Evolutionary conservation across 1,284 basidiomycete genomes (phyloP).

Genomic region (Phellinidium pouzarii): DNA sequence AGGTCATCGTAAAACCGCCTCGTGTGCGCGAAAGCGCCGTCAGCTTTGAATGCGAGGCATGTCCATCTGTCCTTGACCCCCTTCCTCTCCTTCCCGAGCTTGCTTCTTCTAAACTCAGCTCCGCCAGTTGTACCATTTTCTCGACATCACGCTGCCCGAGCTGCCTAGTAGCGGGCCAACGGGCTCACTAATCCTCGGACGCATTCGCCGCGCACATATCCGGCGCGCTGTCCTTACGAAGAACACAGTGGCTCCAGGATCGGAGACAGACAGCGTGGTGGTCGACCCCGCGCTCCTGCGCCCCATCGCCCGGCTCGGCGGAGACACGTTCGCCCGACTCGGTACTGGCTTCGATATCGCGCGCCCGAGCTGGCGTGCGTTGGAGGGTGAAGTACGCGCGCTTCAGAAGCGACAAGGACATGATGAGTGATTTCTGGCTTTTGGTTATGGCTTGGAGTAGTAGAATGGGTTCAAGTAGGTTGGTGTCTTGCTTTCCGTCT

Average conservation of each 20-base stretch:
- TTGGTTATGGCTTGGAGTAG: no score
- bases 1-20: conserved; percentile 51
- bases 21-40: conserved; percentile 68
- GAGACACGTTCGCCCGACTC: conserved; percentile 48
- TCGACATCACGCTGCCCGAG: conserved; percentile 43
- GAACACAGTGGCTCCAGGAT: not conserved
- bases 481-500: no score
- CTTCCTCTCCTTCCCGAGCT: not conserved
- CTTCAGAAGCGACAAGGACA: no score
- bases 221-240: conserved; percentile 42
- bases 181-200: conserved; percentile 56
- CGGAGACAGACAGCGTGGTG: conserved; percentile 35
- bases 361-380: conserved; percentile 49
- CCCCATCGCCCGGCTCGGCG: conserved; percentile 60
- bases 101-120: not conserved
- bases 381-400: conserved; percentile 31
- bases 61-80: conserved; percentile 15
- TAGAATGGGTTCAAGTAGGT: no score
- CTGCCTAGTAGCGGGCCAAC: conserved; percentile 34
- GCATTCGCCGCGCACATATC: conserved; percentile 59
- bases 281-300: conserved; percentile 56
- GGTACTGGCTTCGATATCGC: conserved; percentile 52
- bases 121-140: conserved; percentile 12
- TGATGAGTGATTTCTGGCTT: no score
- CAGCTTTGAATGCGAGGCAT: conserved; percentile 65